Evolutionary conservation across 1,139 yeast species (phyloP).

Genomic region (Yamadazyma aaseri): DNA sequence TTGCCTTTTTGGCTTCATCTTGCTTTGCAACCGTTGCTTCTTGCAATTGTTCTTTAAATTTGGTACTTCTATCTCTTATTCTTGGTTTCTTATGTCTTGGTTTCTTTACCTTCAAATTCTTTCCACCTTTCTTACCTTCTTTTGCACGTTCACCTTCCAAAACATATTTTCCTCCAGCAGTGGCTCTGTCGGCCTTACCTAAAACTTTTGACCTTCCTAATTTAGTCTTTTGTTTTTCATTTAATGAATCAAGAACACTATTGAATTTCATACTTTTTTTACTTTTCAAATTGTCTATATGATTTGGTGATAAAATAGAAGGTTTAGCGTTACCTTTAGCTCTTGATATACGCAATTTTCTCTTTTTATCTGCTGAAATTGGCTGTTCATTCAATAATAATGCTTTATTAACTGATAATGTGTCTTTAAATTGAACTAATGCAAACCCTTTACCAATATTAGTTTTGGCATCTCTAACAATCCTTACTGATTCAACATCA

Average conservation of each 20-base stretch:
- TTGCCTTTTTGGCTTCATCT: not conserved
- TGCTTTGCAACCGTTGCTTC: slow-evolving; percentile 1
- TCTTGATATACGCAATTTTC: slow-evolving; percentile 78
- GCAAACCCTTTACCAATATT: slow-evolving; percentile 98
- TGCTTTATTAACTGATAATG: slow-evolving; percentile 80
- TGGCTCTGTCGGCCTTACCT: slow-evolving; percentile 77
- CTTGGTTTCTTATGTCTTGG: slow-evolving; percentile 58
- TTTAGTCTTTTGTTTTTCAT: slow-evolving; percentile 69
- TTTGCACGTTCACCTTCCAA: slow-evolving; percentile 62
- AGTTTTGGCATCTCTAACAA: slow-evolving; percentile 88
- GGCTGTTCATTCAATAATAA: slow-evolving; percentile 72
- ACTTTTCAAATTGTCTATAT: slow-evolving; percentile 35
- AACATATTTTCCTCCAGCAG: slow-evolving; percentile 42
- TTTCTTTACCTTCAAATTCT: slow-evolving; percentile 42
- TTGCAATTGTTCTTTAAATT: slow-evolving; percentile 44
- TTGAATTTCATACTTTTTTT: slow-evolving; percentile 20
- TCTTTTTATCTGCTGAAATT: slow-evolving; percentile 45
- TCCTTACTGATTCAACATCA: slow-evolving; percentile 80
- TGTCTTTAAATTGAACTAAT: slow-evolving; percentile 85
- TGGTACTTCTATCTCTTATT: slow-evolving; percentile 63
- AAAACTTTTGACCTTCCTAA: slow-evolving; percentile 68
- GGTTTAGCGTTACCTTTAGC: slow-evolving; percentile 61
- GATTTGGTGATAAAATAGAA: slow-evolving; percentile 45
- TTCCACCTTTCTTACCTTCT: slow-evolving; percentile 73
- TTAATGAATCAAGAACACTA: slow-evolving; percentile 27